Percentiles rank a stretch among this genome's conserved stretches.
phyloP scores from a whole-genome alignment of 495 filamentous ascomycete genomes.

The Amniculicola lignicola region DNA sequence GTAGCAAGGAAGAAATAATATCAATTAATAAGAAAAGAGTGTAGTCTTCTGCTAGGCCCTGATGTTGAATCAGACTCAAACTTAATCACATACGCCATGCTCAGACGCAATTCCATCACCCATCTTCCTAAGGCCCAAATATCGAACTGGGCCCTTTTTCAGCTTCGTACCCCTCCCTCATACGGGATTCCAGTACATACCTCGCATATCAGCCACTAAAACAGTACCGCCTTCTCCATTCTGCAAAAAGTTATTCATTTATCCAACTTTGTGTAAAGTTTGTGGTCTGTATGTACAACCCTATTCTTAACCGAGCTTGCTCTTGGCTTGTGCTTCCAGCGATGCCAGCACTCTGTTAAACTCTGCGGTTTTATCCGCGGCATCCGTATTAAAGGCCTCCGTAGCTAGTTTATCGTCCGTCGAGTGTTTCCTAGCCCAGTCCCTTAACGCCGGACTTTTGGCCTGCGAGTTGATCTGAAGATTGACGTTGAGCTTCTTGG shows the following conservation, averaged over 20 bases:
- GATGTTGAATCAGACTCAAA: background rate
- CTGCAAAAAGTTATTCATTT: slow-evolving; percentile 2
- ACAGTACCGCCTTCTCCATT: slow-evolving; percentile 1
- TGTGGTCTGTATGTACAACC: slow-evolving; percentile 1
- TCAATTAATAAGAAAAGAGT: background rate
- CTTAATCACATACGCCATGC: slow-evolving; percentile 3
- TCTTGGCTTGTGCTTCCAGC: background rate
- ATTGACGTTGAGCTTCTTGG: slow-evolving; percentile 23
- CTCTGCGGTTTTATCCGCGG: slow-evolving; percentile 2
- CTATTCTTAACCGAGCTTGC: slow-evolving; percentile 5
- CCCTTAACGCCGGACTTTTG: slow-evolving; percentile 29
- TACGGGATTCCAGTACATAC: background rate
- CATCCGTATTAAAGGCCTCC: slow-evolving; percentile 1
- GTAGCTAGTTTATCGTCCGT: slow-evolving; percentile 30
- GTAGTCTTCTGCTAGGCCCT: background rate
- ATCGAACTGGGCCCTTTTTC: background rate
- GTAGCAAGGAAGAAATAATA: too few species aligned
- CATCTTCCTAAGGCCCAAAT: slow-evolving; percentile 4
- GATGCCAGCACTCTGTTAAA: slow-evolving; percentile 1
- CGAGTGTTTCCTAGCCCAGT: slow-evolving; percentile 29
- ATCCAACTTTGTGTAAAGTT: slow-evolving; percentile 1
- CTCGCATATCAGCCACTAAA: background rate
- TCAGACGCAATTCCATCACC: background rate
- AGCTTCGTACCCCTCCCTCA: background rate
- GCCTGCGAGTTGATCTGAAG: slow-evolving; percentile 34